Evolutionary conservation across 169 alveolate species (phyloP), one percentile per base, ranked within the genome.

Genomic region (Theileria luwenshuni): DNA sequence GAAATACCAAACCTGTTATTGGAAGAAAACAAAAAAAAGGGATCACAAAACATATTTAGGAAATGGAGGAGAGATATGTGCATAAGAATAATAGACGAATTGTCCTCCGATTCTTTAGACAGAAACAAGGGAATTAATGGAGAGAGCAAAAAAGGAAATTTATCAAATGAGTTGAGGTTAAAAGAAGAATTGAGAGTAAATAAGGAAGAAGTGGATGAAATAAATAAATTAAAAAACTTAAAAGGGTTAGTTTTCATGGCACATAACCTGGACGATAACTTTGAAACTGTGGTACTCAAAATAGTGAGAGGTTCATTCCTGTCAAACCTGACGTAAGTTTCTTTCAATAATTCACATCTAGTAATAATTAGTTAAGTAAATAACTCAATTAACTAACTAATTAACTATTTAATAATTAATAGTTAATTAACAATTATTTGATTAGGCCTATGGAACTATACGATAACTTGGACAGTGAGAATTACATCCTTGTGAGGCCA

Each of bases 221-320:
- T n/a, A n/a, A n/a, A n/a, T n/a, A n/a, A 51, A 25, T 51, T 51
- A 51, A 51, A 21, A 5, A 41, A 41, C 27, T 23, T 41, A 3
- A 59, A 58, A 23, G 88, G 85, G 3, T 7, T 73, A 21, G 81
- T 80, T 7, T 54, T 80, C 59, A 19, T 74, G 73, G 88, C 58
- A 10, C 88, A 80, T 30, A 62, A 54, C 62, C 41, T 69, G 27
- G 48, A 80, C 21, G 88, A 80, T 58, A 73, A 62, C 33, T 70
- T 80, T 32, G 88, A 80, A 27, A 80, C 88, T 0, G 45, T 80
- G 19, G 21, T 80, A 17, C 77, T 73, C 30, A 80, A 80, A 38
- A 33, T 80, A 17, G 30, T 74, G 42, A 74, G 88, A 17, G 88
- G 84, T 7, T 69, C 74, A 8, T 76, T 63, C 49, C 33, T 80